These are phyloP conservation scores for Mucor sp. DNA, from an alignment of 371 early-diverging fungal genomes.

Conservation along the genomic window DNA sequence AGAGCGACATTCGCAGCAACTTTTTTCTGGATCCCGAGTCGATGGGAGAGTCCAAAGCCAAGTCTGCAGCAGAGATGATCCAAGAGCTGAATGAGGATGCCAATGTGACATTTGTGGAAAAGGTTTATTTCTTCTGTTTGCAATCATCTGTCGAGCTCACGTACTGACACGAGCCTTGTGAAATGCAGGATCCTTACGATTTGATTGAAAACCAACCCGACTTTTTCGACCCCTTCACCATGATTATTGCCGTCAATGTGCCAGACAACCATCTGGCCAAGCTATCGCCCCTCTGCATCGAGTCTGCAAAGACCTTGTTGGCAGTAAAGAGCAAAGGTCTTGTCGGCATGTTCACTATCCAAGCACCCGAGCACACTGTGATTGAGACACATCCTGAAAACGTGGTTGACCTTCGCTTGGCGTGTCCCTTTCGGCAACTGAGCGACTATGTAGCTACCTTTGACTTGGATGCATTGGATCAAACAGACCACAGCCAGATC, in stretches of 20 bases:
- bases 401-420: slow-evolving; percentile 79
- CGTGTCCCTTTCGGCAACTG: slow-evolving; percentile 79
- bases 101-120: slow-evolving; percentile 50
- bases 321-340: slow-evolving; percentile 75
- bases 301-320: slow-evolving; percentile 65
- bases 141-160: neutral
- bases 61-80: slow-evolving; percentile 66
- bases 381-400: slow-evolving; percentile 90
- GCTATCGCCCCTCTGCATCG: slow-evolving; percentile 65
- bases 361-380: slow-evolving; percentile 79
- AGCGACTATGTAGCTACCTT: slow-evolving; percentile 56
- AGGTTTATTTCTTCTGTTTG: slow-evolving; percentile 42
- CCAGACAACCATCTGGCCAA: slow-evolving; percentile 54
- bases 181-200: slow-evolving; percentile 23
- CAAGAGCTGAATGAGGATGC: slow-evolving; percentile 90
- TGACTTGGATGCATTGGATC: slow-evolving; percentile 68
- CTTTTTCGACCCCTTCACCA: slow-evolving; percentile 69
- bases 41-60: slow-evolving; percentile 69
- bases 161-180: neutral
- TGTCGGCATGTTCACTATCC: slow-evolving; percentile 68
- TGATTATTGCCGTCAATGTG: slow-evolving; percentile 76
- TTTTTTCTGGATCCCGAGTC: slow-evolving; percentile 81
- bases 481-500: slow-evolving; percentile 75
- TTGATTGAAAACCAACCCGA: slow-evolving; percentile 57
- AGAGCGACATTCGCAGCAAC: slow-evolving; percentile 78